Base-by-base conservation (phyloP, 2,329 filamentous ascomycete species). In the Hypoxylon sp. region DNA sequence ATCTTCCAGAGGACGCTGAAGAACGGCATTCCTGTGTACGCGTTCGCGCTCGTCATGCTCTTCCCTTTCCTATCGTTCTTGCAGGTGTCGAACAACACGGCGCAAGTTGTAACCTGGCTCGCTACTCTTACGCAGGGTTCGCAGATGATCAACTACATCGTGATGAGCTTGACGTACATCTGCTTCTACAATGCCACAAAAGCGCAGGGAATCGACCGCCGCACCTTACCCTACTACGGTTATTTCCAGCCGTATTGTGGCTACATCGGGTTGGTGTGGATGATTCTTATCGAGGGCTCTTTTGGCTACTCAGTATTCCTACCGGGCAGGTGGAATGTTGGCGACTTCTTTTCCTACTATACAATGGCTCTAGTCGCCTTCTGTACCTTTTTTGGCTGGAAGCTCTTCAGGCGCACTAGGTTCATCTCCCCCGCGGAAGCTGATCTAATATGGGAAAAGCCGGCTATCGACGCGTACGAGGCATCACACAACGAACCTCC, bases 1-100 rank as follows among this genome's bases (percentile, higher is more conserved):
- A 71, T 89, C 66, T 82, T 90, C 60, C 81, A 82, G 5, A 84
- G 81, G 71, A 88, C 86, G 72, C 88, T 86, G 6, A 84, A 80
- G 67, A 80, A 81, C 47, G 88, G 88, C 24, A 87, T 92, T 4
- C 91, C 91, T 0, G 84, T 90, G 69, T 90, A 89, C 76, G 89
- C 86, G 66, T 89, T 92, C 44, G 71, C 75, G 1, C 76, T 88
- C 31, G 86, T 88, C 1, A 85, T 92, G 73, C 71, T 85, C 1
- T 88, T 92, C 74, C 85, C 88, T 1, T 83, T 91, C 39, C 80
- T 92, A 31, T 86, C 87, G 9, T 92, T 92, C 71, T 57, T 78
- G 50, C 76, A 78, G 59, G 74, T 74, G 33, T 74, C 71, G 0
- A 74, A 74, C 42, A 77, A 71, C 54, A 77, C 77, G 8, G 74